A percentile compares a stretch with the other conserved stretches of the same genome.
phyloP scores from a whole-genome alignment of 1,284 basidiomycete species.

The Gymnopus androsaceus region DNA sequence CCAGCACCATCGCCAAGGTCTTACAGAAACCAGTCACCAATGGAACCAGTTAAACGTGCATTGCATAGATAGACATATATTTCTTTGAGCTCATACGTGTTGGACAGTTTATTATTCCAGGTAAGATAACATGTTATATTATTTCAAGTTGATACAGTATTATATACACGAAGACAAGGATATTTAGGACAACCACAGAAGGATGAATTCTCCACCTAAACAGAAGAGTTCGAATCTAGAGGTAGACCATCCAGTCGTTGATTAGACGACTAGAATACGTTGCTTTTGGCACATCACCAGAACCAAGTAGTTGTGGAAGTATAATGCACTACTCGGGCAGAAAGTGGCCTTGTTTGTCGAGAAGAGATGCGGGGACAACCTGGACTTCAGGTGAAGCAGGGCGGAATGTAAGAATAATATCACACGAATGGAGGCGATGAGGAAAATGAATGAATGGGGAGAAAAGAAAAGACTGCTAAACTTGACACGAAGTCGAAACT shows the following conservation, averaged over 20 bases:
- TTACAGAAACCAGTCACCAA: slow-evolving; percentile 22
- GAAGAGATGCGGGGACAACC: not conserved
- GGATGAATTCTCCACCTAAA: slow-evolving; percentile 29
- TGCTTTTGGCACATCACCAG: slow-evolving; percentile 68
- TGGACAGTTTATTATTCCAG: too few relatives aligned
- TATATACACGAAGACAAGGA: slow-evolving; percentile 12
- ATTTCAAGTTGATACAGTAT: not conserved
- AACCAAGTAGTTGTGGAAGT: slow-evolving; percentile 67
- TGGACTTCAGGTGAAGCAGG: not conserved
- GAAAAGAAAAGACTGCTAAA: too few relatives aligned
- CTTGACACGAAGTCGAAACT: too few relatives aligned
- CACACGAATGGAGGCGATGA: not conserved
- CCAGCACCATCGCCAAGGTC: slow-evolving; percentile 49
- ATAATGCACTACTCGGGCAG: slow-evolving; percentile 67
- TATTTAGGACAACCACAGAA: slow-evolving; percentile 35
- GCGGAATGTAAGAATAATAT: not conserved
- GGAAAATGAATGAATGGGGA: not conserved
- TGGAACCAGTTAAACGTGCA: not conserved
- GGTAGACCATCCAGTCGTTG: slow-evolving; percentile 49
- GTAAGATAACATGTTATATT: too few relatives aligned
- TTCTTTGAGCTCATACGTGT: too few relatives aligned
- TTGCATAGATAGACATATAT: not conserved
- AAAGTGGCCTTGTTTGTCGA: slow-evolving; percentile 49
- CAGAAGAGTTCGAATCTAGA: slow-evolving; percentile 33
- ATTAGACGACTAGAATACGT: slow-evolving; percentile 48